Base-by-base conservation (phyloP, 768 basidiomycete genomes). In the Trametes coccinea region DNA sequence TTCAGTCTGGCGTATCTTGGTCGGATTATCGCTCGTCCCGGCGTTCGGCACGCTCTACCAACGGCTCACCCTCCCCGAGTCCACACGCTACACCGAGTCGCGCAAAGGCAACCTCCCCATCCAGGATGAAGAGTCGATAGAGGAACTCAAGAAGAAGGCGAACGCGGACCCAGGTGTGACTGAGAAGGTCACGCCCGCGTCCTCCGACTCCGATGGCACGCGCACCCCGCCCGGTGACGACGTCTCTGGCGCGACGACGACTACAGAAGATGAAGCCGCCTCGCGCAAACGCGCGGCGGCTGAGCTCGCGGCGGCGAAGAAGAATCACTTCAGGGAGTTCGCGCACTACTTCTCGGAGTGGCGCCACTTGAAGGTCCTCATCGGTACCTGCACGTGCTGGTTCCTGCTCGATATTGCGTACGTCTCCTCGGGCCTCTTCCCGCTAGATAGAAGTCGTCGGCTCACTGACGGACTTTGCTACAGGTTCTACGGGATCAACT, bases 341-440 rank as follows among this genome's bases (percentile, higher is more conserved):
- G 13, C 84, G 49, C 56, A 59, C 0, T 92, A 93, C 74, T 88
- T 92, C 70, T 83, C 82, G 5, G 82, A 90, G 69, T 90, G 88
- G 88, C 76, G 82, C 5, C 88, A 92, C 57, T 75, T 79, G 3
- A 88, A 86, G 67, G 71, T 86, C 22, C 76, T 93, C 11, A 76
- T 92, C 47, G 90, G 86, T 10, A 92, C 90, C 0, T 82, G 80
- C 58, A 33, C 71, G 45, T 87, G 83, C 64, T 92, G 91, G 91
- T 90, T 92, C 76, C 69, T 92, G 27, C 79, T 91, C 37, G 90
- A 91, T 65, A 80, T 91, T 34, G 86, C 89, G 82, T 87, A 66
- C 59, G 77, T 72, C 14, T 44, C 44, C 45, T 30, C 22, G 45
- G 2, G 27, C 10, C 30, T n/a, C 13, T 52, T 40, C 10, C 54